phyloP scores from a whole-genome alignment of 2,329 filamentous ascomycete genomes.

The Peltaster fructicola region DNA sequence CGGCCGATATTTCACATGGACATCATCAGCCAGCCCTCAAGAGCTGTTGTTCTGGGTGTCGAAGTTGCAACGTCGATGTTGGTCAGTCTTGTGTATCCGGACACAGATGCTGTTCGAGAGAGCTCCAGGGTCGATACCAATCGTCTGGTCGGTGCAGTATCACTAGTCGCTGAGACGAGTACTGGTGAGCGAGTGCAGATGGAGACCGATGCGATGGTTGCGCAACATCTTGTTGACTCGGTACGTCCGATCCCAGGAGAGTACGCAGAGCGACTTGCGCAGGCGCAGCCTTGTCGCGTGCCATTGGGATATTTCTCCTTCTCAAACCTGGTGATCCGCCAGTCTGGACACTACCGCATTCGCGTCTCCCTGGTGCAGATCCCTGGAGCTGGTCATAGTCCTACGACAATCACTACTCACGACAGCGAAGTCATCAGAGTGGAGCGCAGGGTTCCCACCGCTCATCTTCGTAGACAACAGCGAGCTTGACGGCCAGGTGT shows the following conservation, averaged over 20 bases:
- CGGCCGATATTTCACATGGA: slow-evolving; percentile 15
- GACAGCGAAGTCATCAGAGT: slow-evolving; percentile 17
- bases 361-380: slow-evolving; percentile 16
- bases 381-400: slow-evolving; percentile 7
- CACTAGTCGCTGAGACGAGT: slow-evolving; percentile 13
- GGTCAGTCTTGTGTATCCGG: slow-evolving; percentile 13
- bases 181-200: slow-evolving; percentile 13
- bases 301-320: slow-evolving; percentile 17
- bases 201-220: slow-evolving; percentile 14
- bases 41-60: slow-evolving; percentile 11
- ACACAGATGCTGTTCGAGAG: slow-evolving; percentile 8
- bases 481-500: background rate
- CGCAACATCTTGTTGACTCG: slow-evolving; percentile 18
- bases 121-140: slow-evolving; percentile 13
- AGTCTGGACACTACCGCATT: slow-evolving; percentile 15
- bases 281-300: slow-evolving; percentile 13
- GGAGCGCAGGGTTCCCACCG: slow-evolving; percentile 13
- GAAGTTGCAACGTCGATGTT: slow-evolving; percentile 16
- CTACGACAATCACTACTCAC: slow-evolving; percentile 9
- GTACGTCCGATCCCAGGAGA: slow-evolving; percentile 14
- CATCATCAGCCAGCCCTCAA: slow-evolving; percentile 15
- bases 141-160: slow-evolving; percentile 14
- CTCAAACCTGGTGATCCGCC: slow-evolving; percentile 15
- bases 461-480: no score
- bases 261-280: slow-evolving; percentile 11